Conservation (phyloP, 2,329 filamentous ascomycete species). For the Aspergillus ibericus region DNA sequence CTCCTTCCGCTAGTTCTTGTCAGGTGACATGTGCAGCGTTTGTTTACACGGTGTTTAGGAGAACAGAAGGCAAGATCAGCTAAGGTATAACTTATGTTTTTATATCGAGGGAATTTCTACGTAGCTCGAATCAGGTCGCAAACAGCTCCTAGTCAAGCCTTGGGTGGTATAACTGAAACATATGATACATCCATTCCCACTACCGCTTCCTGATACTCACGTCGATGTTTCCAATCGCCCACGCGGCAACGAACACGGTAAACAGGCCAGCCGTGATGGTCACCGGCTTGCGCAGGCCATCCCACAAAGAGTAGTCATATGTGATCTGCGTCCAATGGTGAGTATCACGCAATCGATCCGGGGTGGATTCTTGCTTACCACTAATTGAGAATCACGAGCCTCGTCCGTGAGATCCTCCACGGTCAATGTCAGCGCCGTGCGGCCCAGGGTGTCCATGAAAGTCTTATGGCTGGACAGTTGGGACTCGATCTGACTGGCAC, state of each 20-base stretch:
- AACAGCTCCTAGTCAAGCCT: neutral
- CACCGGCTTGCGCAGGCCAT: constrained; percentile 80
- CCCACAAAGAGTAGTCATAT: constrained; percentile 77
- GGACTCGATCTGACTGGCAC: constrained; percentile 55
- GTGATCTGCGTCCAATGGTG: constrained; percentile 53
- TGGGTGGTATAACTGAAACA: constrained; percentile 10
- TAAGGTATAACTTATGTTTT: no score
- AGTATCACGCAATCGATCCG: neutral
- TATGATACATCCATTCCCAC: constrained; percentile 16
- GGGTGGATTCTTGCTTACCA: constrained; percentile 49
- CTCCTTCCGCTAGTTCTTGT: neutral
- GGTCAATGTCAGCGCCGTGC: constrained; percentile 76
- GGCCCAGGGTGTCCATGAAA: constrained; percentile 89
- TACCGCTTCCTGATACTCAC: constrained; percentile 71
- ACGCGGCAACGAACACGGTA: constrained; percentile 71
- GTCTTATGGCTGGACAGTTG: constrained; percentile 72
- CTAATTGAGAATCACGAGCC: constrained; percentile 75
- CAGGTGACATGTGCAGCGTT: neutral
- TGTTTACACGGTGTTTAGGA: neutral
- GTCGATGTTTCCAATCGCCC: constrained; percentile 75
- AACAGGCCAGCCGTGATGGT: constrained; percentile 74
- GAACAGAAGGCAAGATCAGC: no score
- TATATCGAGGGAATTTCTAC: no score
- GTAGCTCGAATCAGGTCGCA: neutral
- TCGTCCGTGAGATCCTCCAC: constrained; percentile 90